These are phyloP conservation scores for Backusella tarrabulga DNA, from an alignment of 192 early-diverging fungal species.

Conservation along the genomic window DNA sequence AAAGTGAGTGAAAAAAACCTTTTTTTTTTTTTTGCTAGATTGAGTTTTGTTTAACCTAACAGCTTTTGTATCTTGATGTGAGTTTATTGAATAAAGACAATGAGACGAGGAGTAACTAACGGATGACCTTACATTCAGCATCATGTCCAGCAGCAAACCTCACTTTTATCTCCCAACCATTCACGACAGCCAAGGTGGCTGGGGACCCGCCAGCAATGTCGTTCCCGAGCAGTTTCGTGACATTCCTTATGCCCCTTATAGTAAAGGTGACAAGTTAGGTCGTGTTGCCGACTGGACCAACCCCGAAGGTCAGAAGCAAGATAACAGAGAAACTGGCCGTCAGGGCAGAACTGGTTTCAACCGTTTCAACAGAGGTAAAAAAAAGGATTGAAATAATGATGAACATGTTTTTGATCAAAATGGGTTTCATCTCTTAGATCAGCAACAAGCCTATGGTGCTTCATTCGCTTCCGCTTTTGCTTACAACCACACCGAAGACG, in stretches of 20 bases:
- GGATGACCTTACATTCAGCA: not conserved
- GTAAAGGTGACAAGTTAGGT: conserved; percentile 92
- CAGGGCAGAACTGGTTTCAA: conserved; percentile 43
- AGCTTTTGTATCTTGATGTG: conserved; percentile 5
- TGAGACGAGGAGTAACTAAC: not conserved
- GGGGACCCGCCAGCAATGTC: conserved; percentile 77
- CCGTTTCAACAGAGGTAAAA: conserved; percentile 37
- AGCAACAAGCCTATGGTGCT: conserved; percentile 83
- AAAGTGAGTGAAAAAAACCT: not conserved
- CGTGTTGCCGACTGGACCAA: conserved; percentile 93
- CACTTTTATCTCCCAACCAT: conserved; percentile 77
- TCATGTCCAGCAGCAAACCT: conserved; percentile 24
- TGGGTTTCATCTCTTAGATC: conserved; percentile 30
- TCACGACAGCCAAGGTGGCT: conserved; percentile 81
- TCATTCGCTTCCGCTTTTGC: conserved; percentile 81
- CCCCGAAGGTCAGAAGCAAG: conserved; percentile 52
- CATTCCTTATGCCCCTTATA: conserved; percentile 95
- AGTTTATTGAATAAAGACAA: not conserved
- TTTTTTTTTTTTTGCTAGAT: conserved; percentile 3
- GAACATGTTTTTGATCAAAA: not conserved
- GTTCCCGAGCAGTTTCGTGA: conserved; percentile 65
- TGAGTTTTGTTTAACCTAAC: conserved; percentile 4
- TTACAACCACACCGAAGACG: conserved; percentile 89
- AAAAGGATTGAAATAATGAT: not conserved
- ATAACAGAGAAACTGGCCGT: conserved; percentile 58